phyloP scores from a whole-genome alignment of 768 basidiomycete species.

The Macrolepiota dolichaula region DNA sequence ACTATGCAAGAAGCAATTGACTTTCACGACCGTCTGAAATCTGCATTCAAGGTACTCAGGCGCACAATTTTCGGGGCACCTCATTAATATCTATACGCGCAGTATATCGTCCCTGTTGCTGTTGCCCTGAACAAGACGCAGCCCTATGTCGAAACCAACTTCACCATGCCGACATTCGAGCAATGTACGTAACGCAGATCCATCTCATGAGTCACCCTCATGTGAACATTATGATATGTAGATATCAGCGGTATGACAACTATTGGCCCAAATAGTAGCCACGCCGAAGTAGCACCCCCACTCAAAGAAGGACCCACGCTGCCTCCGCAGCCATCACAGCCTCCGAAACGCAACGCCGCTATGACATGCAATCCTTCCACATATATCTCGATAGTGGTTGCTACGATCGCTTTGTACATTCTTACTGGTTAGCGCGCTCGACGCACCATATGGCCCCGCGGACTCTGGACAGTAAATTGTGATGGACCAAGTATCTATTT shows the following conservation, averaged over 20 bases:
- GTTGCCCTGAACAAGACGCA: conserved; percentile 48
- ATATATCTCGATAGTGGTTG: not conserved
- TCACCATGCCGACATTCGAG: conserved; percentile 38
- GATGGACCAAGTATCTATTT: not conserved
- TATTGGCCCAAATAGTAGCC: not conserved
- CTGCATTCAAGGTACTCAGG: conserved; percentile 37
- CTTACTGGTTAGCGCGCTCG: not conserved
- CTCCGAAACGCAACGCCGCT: not conserved
- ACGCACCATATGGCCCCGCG: not conserved
- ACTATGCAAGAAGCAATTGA: conserved; percentile 62
- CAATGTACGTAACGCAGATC: conserved; percentile 35
- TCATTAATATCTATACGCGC: not conserved
- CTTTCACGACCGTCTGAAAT: conserved; percentile 40
- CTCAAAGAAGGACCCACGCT: not conserved
- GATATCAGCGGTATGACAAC: conserved; percentile 3
- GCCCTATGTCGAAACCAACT: conserved; percentile 49
- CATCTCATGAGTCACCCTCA: not conserved
- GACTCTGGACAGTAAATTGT: not conserved
- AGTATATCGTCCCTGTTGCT: conserved; percentile 52
- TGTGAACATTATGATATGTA: not conserved
- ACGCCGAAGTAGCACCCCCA: not conserved
- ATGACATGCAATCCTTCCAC: not conserved
- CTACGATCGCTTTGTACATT: not conserved
- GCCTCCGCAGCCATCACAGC: not conserved
- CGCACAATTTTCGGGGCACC: not conserved